A percentile compares a stretch with the other conserved stretches of the same genome.
Evolutionary conservation across 768 basidiomycete species (phyloP).

Genomic region (Mycena epipterygia): DNA sequence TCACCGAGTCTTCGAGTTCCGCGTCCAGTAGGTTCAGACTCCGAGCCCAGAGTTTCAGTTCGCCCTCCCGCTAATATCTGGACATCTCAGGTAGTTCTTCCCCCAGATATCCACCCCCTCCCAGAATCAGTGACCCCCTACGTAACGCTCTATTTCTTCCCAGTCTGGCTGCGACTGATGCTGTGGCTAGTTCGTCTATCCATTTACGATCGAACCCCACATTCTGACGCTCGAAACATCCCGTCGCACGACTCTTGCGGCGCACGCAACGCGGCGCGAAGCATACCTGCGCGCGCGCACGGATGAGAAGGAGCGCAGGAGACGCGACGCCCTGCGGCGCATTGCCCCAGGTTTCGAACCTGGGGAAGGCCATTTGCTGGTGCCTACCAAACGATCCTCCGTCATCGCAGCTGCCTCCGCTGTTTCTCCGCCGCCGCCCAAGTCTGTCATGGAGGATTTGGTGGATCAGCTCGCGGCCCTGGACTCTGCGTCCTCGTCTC

Average conservation of each 20-base stretch:
- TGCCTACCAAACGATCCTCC: constrained; percentile 60
- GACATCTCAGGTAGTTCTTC: constrained; percentile 77
- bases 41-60: neutral
- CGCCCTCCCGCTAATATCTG: neutral
- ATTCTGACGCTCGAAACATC: constrained; percentile 82
- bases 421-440: constrained; percentile 39
- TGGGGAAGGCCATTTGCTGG: constrained; percentile 62
- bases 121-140: constrained; percentile 93
- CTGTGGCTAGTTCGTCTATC: constrained; percentile 89
- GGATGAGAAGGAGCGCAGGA: constrained; percentile 79
- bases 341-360: constrained; percentile 92
- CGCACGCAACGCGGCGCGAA: constrained; percentile 76
- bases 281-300: constrained; percentile 78
- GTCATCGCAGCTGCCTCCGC: constrained; percentile 39
- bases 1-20: constrained; percentile 93
- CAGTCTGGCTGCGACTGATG: neutral
- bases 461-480: constrained; percentile 86
- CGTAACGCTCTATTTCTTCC: constrained; percentile 56
- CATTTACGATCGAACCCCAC: constrained; percentile 93
- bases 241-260: constrained; percentile 74
- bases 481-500: constrained; percentile 51
- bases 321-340: constrained; percentile 76
- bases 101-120: constrained; percentile 94
- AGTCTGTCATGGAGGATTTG: constrained; percentile 84
- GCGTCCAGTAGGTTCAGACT: constrained; percentile 66